These are phyloP conservation scores for Durusdinium trenchii DNA, from an alignment of 73 alveolate genomes.

Conservation along the genomic window DNA sequence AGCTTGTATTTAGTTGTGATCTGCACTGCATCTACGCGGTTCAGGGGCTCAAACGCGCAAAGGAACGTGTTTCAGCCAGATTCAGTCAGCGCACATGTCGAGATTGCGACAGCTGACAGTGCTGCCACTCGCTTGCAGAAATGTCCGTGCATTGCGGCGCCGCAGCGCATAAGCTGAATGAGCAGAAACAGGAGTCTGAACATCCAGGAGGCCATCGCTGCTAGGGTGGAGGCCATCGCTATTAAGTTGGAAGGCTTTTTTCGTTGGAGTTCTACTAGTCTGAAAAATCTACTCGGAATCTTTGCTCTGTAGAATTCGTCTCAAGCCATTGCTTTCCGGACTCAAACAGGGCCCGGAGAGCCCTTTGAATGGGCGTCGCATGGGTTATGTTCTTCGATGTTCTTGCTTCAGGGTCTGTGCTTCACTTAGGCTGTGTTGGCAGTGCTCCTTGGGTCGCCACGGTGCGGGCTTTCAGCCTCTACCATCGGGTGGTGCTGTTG, in stretches of 20 bases:
- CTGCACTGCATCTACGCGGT: no score
- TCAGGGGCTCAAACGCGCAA: conserved; percentile 39
- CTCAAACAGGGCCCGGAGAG: no score
- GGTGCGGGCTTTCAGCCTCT: conserved; percentile 75
- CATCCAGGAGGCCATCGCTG: not conserved
- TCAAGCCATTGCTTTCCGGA: no score
- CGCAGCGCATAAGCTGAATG: not conserved
- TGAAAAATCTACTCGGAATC: no score
- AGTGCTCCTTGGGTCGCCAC: conserved; percentile 30
- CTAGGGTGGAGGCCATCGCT: not conserved
- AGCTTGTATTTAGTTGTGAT: no score
- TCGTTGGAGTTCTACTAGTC: no score
- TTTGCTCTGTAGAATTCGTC: no score
- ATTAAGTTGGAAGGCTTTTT: not conserved
- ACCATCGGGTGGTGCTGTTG: conserved; percentile 58
- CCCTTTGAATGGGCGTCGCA: no score
- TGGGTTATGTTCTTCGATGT: not conserved
- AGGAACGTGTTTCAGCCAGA: conserved; percentile 70
- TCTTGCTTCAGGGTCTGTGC: not conserved
- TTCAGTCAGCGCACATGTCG: conserved; percentile 25
- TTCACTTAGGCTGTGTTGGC: not conserved
- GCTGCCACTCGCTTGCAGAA: not conserved
- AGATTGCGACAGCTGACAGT: conserved; percentile 30
- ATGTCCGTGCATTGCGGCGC: not conserved
- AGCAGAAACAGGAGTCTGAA: not conserved